Evolutionary conservation across 768 basidiomycete species (phyloP), one percentile per base, ranked within the genome.

Genomic region (Termitomyces sp.): DNA sequence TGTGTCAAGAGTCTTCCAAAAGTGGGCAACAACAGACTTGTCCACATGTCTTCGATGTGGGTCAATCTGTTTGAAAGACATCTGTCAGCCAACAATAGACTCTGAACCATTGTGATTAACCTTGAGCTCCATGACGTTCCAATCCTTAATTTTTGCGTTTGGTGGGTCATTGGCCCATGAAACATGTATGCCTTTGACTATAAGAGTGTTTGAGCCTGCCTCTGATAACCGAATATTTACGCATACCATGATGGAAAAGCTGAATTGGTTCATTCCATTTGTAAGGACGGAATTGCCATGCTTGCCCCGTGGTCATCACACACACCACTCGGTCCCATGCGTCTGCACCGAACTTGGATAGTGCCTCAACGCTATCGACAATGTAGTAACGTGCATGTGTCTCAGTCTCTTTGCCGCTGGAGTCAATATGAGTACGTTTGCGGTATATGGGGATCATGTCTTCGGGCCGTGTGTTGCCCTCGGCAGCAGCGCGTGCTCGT

Each of bases 241-340:
- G 67, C 79, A 50, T 65, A 96, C 96, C 95, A 69, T 98, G 91
- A 70, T 97, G 92, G 76, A 99, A 98, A 32, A 99, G 75, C 55
- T 90, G 84, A 62, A 87, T 86, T 1, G 97, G 97, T 69, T 98
- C 95, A 54, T 83, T 88, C 96, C 96, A 99, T 71, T 96, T 96
- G 77, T 98, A 98, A 18, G 92, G 90, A 60, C 89, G 81, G 76
- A 99, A 99, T 72, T 99, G 97, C 97, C 97, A 98, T 36, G 91
- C 90, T 67, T 98, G 96, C 1, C 97, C 97, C 0, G 97, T 99
- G 9, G 97, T 98, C 87, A 97, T 90, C 16, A 99, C 96, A 66
- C 96, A 97, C 4, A 97, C 90, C 5, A 99, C 97, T 40, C 96
- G 85, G 59, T 98, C 95, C 96, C 96, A 98, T 2, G 94, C 91